Conservation (phyloP, 2,329 filamentous ascomycete genomes). For the Gaeumannomyces sp. region DNA sequence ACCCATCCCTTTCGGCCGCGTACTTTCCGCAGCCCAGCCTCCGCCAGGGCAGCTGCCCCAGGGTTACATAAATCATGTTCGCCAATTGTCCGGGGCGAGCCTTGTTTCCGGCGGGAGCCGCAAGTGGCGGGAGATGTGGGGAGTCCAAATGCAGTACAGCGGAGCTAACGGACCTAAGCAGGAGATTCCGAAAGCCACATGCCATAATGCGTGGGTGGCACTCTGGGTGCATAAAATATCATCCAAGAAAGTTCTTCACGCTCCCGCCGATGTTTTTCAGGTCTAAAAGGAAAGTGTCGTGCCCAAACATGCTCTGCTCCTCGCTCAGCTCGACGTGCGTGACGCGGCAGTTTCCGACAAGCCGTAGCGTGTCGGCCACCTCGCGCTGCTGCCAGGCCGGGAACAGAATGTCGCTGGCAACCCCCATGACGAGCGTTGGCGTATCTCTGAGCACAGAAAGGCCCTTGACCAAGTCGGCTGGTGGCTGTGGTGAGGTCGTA, state of each 20-base stretch:
- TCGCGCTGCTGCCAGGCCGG: constrained; percentile 97
- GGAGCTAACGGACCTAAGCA: no score
- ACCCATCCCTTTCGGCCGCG: no score
- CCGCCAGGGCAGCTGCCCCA: no score
- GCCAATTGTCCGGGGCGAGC: no score
- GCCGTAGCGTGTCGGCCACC: constrained; percentile 75
- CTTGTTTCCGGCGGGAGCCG: no score
- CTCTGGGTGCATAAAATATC: no score
- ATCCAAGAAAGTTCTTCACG: constrained; percentile 66
- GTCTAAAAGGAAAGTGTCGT: constrained; percentile 93
- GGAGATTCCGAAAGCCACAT: no score
- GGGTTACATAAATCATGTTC: no score
- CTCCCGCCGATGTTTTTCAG: constrained; percentile 85
- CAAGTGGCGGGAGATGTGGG: no score
- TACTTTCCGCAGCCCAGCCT: no score
- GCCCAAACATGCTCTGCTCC: constrained; percentile 89
- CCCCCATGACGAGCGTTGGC: constrained; percentile 83
- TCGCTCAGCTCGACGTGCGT: constrained; percentile 88
- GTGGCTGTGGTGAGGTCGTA: constrained; percentile 42
- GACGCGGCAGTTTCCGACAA: constrained; percentile 72
- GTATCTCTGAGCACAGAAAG: constrained; percentile 66
- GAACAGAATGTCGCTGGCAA: constrained; percentile 93
- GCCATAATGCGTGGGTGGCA: no score
- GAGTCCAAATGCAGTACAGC: no score
- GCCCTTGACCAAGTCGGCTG: constrained; percentile 73